These are phyloP conservation scores for Nelumbo lutea DNA, from an alignment of 164 flowering plant species.

Conservation along the genomic window DNA sequence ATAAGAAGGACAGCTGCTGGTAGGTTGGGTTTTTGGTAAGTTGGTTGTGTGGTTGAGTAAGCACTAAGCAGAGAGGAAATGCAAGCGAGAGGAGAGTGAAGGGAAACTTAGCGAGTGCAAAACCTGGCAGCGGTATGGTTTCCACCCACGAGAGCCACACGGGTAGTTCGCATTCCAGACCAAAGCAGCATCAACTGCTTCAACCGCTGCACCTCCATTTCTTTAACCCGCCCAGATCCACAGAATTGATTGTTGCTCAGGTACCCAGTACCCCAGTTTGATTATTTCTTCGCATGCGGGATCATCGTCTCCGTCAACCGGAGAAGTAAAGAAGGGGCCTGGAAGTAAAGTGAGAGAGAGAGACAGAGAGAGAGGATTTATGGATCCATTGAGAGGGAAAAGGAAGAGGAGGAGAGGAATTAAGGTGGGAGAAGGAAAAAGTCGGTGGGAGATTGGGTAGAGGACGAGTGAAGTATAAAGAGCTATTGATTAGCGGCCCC, in stretches of 20 bases:
- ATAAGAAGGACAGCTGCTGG: too few relatives aligned
- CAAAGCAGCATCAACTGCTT: conserved; percentile 55
- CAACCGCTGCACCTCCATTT: conserved; percentile 61
- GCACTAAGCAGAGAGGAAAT: neutral
- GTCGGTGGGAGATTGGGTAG: neutral
- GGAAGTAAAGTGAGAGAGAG: too few relatives aligned
- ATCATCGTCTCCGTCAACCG: neutral
- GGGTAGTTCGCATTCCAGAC: conserved; percentile 35
- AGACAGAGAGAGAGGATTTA: neutral
- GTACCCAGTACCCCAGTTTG: neutral
- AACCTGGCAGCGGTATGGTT: conserved; percentile 94
- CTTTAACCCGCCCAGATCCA: conserved; percentile 10
- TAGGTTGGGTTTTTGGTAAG: too few relatives aligned
- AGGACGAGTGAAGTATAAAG: neutral
- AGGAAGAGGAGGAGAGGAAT: neutral
- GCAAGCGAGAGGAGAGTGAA: conserved; percentile 1
- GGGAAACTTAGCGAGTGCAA: conserved; percentile 61
- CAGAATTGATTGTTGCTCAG: neutral
- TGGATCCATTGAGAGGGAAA: neutral
- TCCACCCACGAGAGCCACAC: conserved; percentile 93
- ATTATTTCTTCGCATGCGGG: neutral
- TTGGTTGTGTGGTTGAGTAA: too few relatives aligned
- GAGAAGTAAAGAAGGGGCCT: neutral
- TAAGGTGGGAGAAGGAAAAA: neutral
- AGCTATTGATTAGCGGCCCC: neutral